Conservation (phyloP, 1,139 yeast genomes). For the Diutina scorzettiae region DNA sequence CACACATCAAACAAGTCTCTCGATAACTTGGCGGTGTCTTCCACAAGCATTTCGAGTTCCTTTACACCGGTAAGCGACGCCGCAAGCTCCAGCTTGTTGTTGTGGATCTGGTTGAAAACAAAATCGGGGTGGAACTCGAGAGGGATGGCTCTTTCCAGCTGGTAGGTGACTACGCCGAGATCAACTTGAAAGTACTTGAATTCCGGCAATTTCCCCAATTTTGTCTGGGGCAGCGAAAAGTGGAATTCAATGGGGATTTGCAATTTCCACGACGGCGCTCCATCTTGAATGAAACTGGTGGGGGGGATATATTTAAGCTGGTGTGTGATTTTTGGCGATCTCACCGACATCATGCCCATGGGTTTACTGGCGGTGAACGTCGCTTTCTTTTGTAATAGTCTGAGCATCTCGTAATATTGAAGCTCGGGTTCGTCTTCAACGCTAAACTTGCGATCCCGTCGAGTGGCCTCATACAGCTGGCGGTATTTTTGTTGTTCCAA, state of each 20-base stretch:
- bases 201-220: slow-evolving; percentile 10
- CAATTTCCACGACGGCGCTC: slow-evolving; percentile 16
- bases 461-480: slow-evolving; percentile 1
- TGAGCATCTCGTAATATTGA: slow-evolving; percentile 9
- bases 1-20: slow-evolving; percentile 14
- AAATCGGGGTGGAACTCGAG: slow-evolving; percentile 15
- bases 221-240: slow-evolving; percentile 9
- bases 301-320: slow-evolving; percentile 24
- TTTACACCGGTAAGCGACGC: slow-evolving; percentile 6
- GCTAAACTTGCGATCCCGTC: neutral
- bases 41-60: slow-evolving; percentile 13
- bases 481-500: neutral
- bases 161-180: slow-evolving; percentile 13
- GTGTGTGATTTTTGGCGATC: slow-evolving; percentile 19
- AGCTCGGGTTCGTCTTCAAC: neutral
- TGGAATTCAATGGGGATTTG: slow-evolving; percentile 19
- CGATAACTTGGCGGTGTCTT: slow-evolving; percentile 13
- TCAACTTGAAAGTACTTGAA: slow-evolving; percentile 12
- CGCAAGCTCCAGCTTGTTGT: neutral
- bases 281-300: neutral
- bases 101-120: slow-evolving; percentile 9
- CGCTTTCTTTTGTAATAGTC: slow-evolving; percentile 11
- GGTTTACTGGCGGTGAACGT: slow-evolving; percentile 10
- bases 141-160: slow-evolving; percentile 14
- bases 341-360: slow-evolving; percentile 13